Conservation (phyloP, 2,329 filamentous ascomycete genomes). For the Simplicillium aogashimaense region DNA sequence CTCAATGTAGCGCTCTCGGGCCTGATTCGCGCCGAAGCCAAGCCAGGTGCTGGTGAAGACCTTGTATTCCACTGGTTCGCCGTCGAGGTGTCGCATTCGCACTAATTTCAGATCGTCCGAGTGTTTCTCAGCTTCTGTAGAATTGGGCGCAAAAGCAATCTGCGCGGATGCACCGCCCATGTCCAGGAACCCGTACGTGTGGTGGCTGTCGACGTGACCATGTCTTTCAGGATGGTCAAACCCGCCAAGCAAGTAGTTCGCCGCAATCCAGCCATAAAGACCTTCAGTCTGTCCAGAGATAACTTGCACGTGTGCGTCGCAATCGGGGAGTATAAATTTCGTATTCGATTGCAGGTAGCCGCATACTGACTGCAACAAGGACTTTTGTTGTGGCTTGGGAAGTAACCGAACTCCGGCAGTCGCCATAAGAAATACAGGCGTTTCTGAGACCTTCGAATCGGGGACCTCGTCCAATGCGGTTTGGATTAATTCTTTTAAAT, state of each 20-base stretch:
- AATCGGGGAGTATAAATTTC: slow-evolving; percentile 81
- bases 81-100: slow-evolving; percentile 74
- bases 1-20: slow-evolving; percentile 75
- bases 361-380: slow-evolving; percentile 70
- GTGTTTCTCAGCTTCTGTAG: slow-evolving; percentile 82
- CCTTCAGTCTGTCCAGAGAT: slow-evolving; percentile 95
- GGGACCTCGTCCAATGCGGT: slow-evolving; percentile 77
- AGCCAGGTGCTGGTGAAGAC: slow-evolving; percentile 97
- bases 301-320: slow-evolving; percentile 79
- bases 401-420: slow-evolving; percentile 92
- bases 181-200: slow-evolving; percentile 94
- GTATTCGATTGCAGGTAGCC: slow-evolving; percentile 69
- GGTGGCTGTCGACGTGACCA: slow-evolving; percentile 75
- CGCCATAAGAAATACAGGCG: slow-evolving; percentile 88
- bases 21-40: slow-evolving; percentile 93
- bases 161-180: slow-evolving; percentile 98
- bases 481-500: slow-evolving; percentile 69
- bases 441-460: slow-evolving; percentile 64
- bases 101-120: slow-evolving; percentile 80
- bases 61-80: slow-evolving; percentile 66
- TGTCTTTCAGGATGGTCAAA: slow-evolving; percentile 72
- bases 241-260: slow-evolving; percentile 87
- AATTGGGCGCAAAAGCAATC: slow-evolving; percentile 93
- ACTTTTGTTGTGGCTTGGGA: slow-evolving; percentile 59
- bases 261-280: slow-evolving; percentile 93